These are phyloP conservation scores for Friedmanniomyces endolithicus DNA, from an alignment of 495 filamentous ascomycete genomes.

Conservation along the genomic window DNA sequence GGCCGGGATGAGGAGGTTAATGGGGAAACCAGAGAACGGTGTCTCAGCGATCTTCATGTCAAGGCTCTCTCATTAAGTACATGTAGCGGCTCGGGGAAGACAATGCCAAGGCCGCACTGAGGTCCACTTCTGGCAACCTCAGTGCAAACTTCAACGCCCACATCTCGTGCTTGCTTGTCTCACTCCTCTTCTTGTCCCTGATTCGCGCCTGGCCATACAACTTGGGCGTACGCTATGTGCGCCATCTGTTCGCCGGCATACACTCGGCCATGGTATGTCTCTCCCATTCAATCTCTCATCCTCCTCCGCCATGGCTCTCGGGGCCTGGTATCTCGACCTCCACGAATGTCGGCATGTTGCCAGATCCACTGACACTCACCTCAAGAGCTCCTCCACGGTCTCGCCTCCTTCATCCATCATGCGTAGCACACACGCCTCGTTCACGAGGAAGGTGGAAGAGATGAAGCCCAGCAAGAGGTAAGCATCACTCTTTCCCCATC, in stretches of 20 bases:
- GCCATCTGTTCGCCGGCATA: neutral
- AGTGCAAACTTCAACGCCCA: neutral
- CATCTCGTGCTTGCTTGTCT: neutral
- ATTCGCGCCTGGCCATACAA: neutral
- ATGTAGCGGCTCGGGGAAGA: too few relatives aligned
- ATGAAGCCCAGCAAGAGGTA: constrained; percentile 85
- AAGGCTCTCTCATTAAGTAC: too few relatives aligned
- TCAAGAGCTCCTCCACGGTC: constrained; percentile 30
- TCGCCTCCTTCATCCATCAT: constrained; percentile 17
- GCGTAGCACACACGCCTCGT: constrained; percentile 44
- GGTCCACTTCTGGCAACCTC: neutral
- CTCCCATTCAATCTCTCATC: neutral
- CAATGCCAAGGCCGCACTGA: neutral
- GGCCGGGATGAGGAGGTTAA: too few relatives aligned
- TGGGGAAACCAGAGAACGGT: neutral
- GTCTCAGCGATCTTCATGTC: neutral
- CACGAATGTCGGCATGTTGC: neutral
- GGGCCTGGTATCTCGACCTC: neutral
- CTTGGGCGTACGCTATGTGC: neutral
- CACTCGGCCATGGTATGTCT: constrained; percentile 1
- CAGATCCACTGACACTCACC: neutral
- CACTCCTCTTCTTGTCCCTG: neutral
- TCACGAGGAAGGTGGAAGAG: constrained; percentile 72
- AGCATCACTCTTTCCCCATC: constrained; percentile 27
- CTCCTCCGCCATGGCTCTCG: constrained; percentile 1